Percentiles rank a stretch among this genome's conserved stretches.
phyloP scores from a whole-genome alignment of 352 stramenopile genomes.

The Globisporangium alternatum region DNA sequence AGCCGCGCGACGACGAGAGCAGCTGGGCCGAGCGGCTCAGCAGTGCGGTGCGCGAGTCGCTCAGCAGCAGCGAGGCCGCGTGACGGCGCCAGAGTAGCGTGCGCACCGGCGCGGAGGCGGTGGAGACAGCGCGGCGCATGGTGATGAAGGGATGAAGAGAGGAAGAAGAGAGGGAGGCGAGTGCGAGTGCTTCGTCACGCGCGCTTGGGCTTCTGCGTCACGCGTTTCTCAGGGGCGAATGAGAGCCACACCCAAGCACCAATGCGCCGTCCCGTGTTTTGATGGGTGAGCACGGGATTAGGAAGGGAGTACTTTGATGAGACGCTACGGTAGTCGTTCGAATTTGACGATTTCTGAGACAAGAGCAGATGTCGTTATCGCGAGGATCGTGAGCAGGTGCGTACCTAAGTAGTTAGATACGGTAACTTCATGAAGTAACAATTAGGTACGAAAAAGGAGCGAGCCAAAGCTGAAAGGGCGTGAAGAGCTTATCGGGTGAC shows the following conservation, averaged over 20 bases:
- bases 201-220: constrained; percentile 10
- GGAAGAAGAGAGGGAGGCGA: no score
- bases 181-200: constrained; percentile 11
- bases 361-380: no score
- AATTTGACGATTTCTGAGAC: no score
- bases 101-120: constrained; percentile 9
- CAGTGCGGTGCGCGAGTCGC: constrained; percentile 10
- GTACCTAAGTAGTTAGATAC: no score
- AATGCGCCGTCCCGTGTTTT: constrained; percentile 4
- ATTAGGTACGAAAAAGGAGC: no score
- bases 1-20: constrained; percentile 22
- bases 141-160: neutral
- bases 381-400: no score
- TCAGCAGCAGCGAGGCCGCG: constrained; percentile 14
- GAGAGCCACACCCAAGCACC: constrained; percentile 19
- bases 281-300: constrained; percentile 3
- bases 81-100: constrained; percentile 18
- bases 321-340: no score
- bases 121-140: constrained; percentile 13
- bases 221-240: constrained; percentile 11
- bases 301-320: neutral
- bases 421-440: no score
- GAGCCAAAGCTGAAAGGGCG: no score
- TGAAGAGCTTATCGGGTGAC: no score
- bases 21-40: constrained; percentile 18